phyloP scores from a whole-genome alignment of 192 early-diverging fungal species.

The Coemansia sp. region DNA sequence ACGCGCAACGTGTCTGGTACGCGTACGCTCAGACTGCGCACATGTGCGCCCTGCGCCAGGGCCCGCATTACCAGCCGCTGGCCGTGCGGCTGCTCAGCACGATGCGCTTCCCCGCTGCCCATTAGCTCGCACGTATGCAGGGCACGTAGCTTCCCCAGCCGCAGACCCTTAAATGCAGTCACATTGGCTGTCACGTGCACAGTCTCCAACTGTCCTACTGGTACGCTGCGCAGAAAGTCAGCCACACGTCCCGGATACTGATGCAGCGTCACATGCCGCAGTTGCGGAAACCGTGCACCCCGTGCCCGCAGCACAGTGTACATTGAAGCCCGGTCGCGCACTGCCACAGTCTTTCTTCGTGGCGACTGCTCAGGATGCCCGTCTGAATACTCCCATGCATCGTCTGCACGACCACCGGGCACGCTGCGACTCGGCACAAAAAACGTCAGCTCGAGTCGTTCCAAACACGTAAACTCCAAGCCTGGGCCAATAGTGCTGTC shows the following conservation, averaged over 20 bases:
- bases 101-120: conserved; percentile 12
- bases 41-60: conserved; percentile 15
- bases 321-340: no score
- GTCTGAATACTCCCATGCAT: no score
- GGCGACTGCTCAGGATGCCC: no score
- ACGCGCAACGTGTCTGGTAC: conserved; percentile 9
- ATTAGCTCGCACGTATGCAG: background rate
- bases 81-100: conserved; percentile 15
- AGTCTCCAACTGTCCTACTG: conserved; percentile 19
- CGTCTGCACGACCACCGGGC: no score
- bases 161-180: conserved; percentile 35
- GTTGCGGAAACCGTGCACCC: conserved; percentile 32
- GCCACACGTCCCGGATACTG: conserved; percentile 34
- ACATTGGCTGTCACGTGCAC: conserved; percentile 37
- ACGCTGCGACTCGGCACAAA: no score
- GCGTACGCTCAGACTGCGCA: conserved; percentile 15
- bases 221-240: conserved; percentile 34
- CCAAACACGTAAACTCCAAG: no score
- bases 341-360: no score
- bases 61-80: conserved; percentile 27
- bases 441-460: no score
- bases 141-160: conserved; percentile 13
- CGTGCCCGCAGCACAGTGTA: no score
- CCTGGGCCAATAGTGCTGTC: no score
- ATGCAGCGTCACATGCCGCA: conserved; percentile 24